Conservation (phyloP, 1,284 basidiomycete genomes). For the Sanguinoderma infundibulare region DNA sequence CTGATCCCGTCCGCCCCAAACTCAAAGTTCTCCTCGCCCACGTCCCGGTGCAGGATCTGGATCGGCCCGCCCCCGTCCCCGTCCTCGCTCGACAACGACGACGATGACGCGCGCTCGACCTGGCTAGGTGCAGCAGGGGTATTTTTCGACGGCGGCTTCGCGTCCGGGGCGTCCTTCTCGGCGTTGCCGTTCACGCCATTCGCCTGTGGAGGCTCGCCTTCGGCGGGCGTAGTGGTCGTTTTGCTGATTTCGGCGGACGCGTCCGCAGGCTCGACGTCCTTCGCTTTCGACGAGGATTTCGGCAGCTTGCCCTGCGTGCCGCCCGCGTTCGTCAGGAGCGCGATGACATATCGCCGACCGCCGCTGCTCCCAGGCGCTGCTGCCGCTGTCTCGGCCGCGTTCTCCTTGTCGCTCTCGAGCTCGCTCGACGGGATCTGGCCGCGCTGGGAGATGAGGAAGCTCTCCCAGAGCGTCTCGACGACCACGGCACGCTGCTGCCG, state of each 20-base stretch:
- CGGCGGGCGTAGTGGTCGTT: not conserved
- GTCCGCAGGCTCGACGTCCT: not conserved
- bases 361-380: not conserved
- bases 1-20: slow-evolving; percentile 33
- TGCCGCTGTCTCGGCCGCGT: slow-evolving; percentile 10
- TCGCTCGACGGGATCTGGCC: slow-evolving; percentile 18
- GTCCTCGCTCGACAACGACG: slow-evolving; percentile 21
- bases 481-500: slow-evolving; percentile 30
- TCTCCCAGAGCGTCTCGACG: slow-evolving; percentile 37
- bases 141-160: not conserved
- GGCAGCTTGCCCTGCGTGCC: slow-evolving; percentile 21
- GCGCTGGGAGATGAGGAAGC: slow-evolving; percentile 36
- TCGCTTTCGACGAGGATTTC: not conserved
- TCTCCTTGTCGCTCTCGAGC: slow-evolving; percentile 31
- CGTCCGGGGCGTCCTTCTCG: not conserved
- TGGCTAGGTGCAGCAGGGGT: not conserved
- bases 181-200: not conserved
- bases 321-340: slow-evolving; percentile 24
- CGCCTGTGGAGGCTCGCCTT: not conserved
- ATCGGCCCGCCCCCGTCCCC: slow-evolving; percentile 22
- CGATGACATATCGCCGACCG: slow-evolving; percentile 27
- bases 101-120: too few species aligned
- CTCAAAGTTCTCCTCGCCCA: slow-evolving; percentile 33
- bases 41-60: slow-evolving; percentile 30
- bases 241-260: too few species aligned